phyloP scores from a whole-genome alignment of 176 grass and related monocot genomes.

The Bolboschoenus planiculmis region DNA sequence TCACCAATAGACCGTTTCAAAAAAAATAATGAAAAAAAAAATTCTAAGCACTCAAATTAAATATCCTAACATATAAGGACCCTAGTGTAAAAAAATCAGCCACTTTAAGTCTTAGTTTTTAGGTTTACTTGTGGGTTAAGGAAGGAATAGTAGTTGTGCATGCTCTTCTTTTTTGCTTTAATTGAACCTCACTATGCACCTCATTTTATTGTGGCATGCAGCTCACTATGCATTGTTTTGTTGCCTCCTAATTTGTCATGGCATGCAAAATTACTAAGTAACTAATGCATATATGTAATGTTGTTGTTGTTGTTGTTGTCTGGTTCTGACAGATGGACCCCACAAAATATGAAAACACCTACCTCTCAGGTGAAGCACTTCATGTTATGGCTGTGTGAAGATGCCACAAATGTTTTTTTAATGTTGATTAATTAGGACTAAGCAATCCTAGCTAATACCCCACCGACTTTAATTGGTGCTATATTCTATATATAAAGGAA shows the following conservation, averaged over 20 bases:
- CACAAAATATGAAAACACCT: background rate
- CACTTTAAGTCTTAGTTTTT: background rate
- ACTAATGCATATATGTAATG: background rate
- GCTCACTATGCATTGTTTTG: background rate
- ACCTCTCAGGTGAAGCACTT: background rate
- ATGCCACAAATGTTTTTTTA: background rate
- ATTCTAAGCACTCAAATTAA: too few species aligned
- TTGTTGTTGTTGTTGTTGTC: background rate
- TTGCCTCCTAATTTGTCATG: background rate
- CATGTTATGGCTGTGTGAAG: background rate
- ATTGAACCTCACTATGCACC: background rate
- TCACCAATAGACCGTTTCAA: too few species aligned
- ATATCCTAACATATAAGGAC: background rate
- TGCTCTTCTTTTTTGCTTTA: conserved; percentile 1
- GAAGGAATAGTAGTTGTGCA: conserved; percentile 18
- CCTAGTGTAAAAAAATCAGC: background rate
- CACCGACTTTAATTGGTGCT: background rate
- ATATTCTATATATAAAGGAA: background rate
- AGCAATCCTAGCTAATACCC: background rate
- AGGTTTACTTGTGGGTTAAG: background rate
- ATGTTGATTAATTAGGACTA: background rate
- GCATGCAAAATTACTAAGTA: background rate
- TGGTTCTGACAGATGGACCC: background rate
- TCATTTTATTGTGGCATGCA: background rate
- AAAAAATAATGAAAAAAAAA: too few species aligned